A percentile compares a stretch with the other conserved stretches of the same genome.
These are phyloP conservation scores for Scenedesmus sp. DNA, from an alignment of 163 green algal species.

Conservation along the genomic window DNA sequence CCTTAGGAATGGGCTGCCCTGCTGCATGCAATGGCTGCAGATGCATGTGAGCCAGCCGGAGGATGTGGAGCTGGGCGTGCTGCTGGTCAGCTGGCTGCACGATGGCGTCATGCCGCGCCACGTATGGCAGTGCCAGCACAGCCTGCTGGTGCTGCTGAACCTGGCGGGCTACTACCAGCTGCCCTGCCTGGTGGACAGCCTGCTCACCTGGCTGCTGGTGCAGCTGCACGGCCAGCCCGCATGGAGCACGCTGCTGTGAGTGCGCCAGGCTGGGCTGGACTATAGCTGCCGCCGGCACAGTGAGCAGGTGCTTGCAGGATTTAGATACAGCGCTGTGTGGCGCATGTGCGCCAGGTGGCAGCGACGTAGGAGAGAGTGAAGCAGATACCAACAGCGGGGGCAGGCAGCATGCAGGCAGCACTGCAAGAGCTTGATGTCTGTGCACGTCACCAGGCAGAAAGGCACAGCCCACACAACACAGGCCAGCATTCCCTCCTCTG, in stretches of 20 bases:
- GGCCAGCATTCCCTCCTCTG: too few relatives aligned
- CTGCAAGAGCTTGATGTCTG: not conserved
- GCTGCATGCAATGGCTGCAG: not conserved
- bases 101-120: not conserved
- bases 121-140: not conserved
- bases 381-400: too few relatives aligned
- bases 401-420: not conserved
- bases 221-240: not conserved
- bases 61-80: not conserved
- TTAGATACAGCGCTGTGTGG: not conserved
- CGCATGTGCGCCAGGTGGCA: not conserved
- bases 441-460: not conserved
- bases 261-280: not conserved
- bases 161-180: not conserved
- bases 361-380: not conserved
- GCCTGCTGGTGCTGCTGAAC: not conserved
- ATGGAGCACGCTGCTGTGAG: not conserved
- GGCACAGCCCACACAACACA: not conserved
- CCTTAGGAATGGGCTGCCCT: too few relatives aligned
- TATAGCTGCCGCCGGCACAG: not conserved
- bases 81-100: not conserved
- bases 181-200: not conserved
- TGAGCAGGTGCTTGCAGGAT: not conserved
- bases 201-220: not conserved
- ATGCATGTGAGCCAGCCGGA: not conserved